Conservation (phyloP, 2,329 filamentous ascomycete species). For the Fusarium nurragi region DNA sequence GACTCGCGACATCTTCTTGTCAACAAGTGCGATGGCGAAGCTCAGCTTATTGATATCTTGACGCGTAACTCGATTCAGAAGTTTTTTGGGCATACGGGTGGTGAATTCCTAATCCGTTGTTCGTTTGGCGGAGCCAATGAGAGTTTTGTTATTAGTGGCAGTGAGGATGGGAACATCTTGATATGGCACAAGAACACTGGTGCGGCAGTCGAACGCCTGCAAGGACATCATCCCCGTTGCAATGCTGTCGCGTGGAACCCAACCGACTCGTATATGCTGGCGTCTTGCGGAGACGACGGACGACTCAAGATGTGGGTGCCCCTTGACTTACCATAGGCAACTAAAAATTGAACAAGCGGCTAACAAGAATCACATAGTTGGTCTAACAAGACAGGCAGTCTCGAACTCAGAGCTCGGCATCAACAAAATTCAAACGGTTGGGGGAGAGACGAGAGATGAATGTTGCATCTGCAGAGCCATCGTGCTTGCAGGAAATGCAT, state of each 20-base stretch:
- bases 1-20: slow-evolving; percentile 86
- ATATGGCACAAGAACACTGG: slow-evolving; percentile 93
- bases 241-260: slow-evolving; percentile 94
- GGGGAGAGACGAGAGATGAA: slow-evolving; percentile 22
- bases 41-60: slow-evolving; percentile 80
- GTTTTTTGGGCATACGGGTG: slow-evolving; percentile 80
- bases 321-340: neutral
- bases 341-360: neutral
- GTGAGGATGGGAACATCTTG: slow-evolving; percentile 80
- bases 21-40: slow-evolving; percentile 80
- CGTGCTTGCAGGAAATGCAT: neutral
- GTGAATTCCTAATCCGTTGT: slow-evolving; percentile 81
- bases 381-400: slow-evolving; percentile 42
- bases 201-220: slow-evolving; percentile 76
- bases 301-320: slow-evolving; percentile 82
- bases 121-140: slow-evolving; percentile 90
- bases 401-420: slow-evolving; percentile 37
- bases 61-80: slow-evolving; percentile 76
- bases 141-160: slow-evolving; percentile 90
- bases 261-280: slow-evolving; percentile 81
- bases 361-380: slow-evolving; percentile 36
- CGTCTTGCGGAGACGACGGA: slow-evolving; percentile 88
- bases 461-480: slow-evolving; percentile 4
- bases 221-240: slow-evolving; percentile 79
- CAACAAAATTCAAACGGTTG: slow-evolving; percentile 37